Base-by-base conservation (phyloP, 1,139 yeast genomes). In the Hyphopichia pseudoburtonii region DNA sequence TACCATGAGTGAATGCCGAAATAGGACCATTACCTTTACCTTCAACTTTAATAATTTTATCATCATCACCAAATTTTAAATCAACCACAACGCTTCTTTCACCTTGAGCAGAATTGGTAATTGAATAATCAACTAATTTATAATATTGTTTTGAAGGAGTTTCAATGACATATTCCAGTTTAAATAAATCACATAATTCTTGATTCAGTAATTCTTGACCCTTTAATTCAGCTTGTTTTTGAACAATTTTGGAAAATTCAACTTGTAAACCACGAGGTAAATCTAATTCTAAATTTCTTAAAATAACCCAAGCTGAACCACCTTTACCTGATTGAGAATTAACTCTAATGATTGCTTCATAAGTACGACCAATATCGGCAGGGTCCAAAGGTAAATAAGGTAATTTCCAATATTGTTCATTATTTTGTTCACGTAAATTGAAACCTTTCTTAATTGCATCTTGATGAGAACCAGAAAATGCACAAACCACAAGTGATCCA, bases 321-420 rank as follows among this genome's bases (percentile, higher is more conserved):
- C 97, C 97, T 69, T 92, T 92, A 57, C 98, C 98, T 19, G 95
- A 85, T 71, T 92, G 97, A 9, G 97, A 89, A 71, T 92, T 92
- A 64, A 92, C 97, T 64, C 98, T 81, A 57, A 92, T 92, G 47
- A 92, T 95, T 32, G 97, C 97, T 69, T 92, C 97, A 66, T 92
- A 92, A 40, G 87, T 90, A 67, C 97, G 82, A 42, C 97, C 97
- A 52, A 92, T 85, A 62, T 92, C 97, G 60, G 83, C 78, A 51
- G 98, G 98, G 65, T 92, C 98, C 64, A 92, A 76, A 42, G 98
- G 97, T 56, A 92, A 76, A 69, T 92, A 92, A 33, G 98, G 98
- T 47, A 92, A 78, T 55, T 80, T 78, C 98, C 97, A 90, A 38
- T 52, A 55, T 25, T 62, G 56, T 21, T 57, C 51, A 42, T 63